A percentile compares a stretch with the other conserved stretches of the same genome.
Conservation (phyloP, 1,284 basidiomycete genomes). For the Puccinia horiana region DNA sequence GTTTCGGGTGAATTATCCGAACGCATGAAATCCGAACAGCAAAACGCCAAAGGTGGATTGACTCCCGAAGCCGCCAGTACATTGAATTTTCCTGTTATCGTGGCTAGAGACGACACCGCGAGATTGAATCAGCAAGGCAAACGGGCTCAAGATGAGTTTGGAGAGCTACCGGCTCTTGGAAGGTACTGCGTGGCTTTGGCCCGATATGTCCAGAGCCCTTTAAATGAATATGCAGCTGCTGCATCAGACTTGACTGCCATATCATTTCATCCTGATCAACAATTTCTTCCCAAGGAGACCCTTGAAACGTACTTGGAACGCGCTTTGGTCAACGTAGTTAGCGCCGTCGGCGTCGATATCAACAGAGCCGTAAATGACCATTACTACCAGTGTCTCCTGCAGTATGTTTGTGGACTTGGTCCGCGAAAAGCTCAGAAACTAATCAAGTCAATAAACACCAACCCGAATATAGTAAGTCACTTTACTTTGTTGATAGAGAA, state of each 20-base stretch:
- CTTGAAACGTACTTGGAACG: slow-evolving; percentile 79
- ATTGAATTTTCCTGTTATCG: slow-evolving; percentile 70
- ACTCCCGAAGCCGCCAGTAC: slow-evolving; percentile 30
- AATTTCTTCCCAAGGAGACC: slow-evolving; percentile 79
- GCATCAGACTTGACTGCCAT: slow-evolving; percentile 77
- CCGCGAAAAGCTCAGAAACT: slow-evolving; percentile 88
- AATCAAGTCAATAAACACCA: slow-evolving; percentile 74
- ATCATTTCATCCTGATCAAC: slow-evolving; percentile 77
- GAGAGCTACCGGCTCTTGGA: slow-evolving; percentile 74
- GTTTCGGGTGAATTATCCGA: slow-evolving; percentile 51
- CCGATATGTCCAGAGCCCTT: slow-evolving; percentile 86
- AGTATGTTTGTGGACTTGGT: slow-evolving; percentile 89
- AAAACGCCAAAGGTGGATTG: slow-evolving; percentile 3
- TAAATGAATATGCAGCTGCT: slow-evolving; percentile 88
- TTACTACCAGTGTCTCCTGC: slow-evolving; percentile 84
- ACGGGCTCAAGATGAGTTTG: slow-evolving; percentile 82
- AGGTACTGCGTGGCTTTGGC: slow-evolving; percentile 94
- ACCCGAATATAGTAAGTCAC: slow-evolving; percentile 62
- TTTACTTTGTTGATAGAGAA: neutral
- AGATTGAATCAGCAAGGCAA: slow-evolving; percentile 89
- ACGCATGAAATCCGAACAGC: slow-evolving; percentile 36
- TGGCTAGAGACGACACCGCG: slow-evolving; percentile 86
- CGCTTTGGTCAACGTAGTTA: slow-evolving; percentile 82
- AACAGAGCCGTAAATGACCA: slow-evolving; percentile 83
- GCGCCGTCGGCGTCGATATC: slow-evolving; percentile 91